These are phyloP conservation scores for Phellopilus nigrolimitatus DNA, from an alignment of 1,284 basidiomycete species.

Conservation along the genomic window DNA sequence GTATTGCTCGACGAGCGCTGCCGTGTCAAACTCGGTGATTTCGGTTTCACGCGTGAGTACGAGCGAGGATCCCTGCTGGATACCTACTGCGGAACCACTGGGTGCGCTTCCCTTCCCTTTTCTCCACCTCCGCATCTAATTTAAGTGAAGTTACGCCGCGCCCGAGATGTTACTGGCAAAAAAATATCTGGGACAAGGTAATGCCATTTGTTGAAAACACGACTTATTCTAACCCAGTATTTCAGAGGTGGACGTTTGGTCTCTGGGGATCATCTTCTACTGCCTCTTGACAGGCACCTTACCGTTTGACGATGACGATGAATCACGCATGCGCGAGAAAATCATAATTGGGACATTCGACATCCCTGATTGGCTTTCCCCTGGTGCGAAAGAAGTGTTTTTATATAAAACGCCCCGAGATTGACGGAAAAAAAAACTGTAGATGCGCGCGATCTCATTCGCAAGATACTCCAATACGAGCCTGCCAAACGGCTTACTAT, in stretches of 20 bases:
- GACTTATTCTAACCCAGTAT: constrained; percentile 19
- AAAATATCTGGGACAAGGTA: constrained; percentile 87
- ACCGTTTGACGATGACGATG: constrained; percentile 98
- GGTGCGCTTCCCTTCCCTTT: constrained; percentile 35
- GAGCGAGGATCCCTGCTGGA: constrained; percentile 83
- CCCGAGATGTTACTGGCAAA: constrained; percentile 92
- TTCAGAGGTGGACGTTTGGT: constrained; percentile 95
- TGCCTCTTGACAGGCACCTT: constrained; percentile 89
- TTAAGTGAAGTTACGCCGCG: constrained; percentile 59
- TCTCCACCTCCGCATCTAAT: constrained; percentile 2
- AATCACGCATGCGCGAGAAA: constrained; percentile 81
- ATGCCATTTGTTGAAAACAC: constrained; percentile 29
- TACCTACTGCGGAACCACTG: constrained; percentile 96
- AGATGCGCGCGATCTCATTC: constrained; percentile 83
- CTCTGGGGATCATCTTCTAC: constrained; percentile 92
- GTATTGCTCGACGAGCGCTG: constrained; percentile 86
- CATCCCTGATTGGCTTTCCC: constrained; percentile 86
- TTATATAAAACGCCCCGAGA: background rate
- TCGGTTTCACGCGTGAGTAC: constrained; percentile 95
- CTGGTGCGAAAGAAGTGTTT: constrained; percentile 46
- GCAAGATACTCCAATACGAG: constrained; percentile 76
- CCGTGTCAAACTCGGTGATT: constrained; percentile 89
- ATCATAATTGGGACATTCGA: constrained; percentile 89
- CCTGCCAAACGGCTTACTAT: constrained; percentile 75
- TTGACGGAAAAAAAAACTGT: constrained; percentile 12